Percentiles rank a stretch among this genome's conserved stretches.
phyloP scores from a whole-genome alignment of 2,329 filamentous ascomycete genomes.

The Penicillium sp. region DNA sequence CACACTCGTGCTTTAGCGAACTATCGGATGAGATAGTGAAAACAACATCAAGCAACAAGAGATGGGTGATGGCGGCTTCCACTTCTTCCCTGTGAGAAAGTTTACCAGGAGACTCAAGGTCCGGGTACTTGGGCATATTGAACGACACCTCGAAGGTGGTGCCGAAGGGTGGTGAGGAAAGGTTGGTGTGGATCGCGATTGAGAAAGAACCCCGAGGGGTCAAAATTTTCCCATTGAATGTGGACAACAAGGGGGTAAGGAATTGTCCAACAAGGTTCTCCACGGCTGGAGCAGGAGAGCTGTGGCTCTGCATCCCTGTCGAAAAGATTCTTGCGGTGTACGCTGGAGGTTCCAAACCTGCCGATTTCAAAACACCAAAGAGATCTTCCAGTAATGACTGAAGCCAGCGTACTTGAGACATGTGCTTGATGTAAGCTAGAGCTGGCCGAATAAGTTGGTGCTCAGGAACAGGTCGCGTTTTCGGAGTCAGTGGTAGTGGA shows the following conservation, averaged over 20 bases:
- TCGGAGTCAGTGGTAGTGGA: slow-evolving; percentile 54
- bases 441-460: slow-evolving; percentile 61
- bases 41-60: slow-evolving; percentile 39
- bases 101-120: slow-evolving; percentile 31
- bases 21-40: slow-evolving; percentile 24
- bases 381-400: slow-evolving; percentile 33
- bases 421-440: slow-evolving; percentile 53
- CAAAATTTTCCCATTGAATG: slow-evolving; percentile 36
- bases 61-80: slow-evolving; percentile 32
- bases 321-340: slow-evolving; percentile 26
- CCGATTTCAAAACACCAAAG: slow-evolving; percentile 29
- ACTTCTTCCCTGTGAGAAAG: slow-evolving; percentile 35
- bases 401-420: slow-evolving; percentile 33
- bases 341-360: slow-evolving; percentile 28
- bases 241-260: slow-evolving; percentile 43
- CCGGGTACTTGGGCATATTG: slow-evolving; percentile 28
- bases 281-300: slow-evolving; percentile 18
- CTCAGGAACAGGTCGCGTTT: slow-evolving; percentile 49
- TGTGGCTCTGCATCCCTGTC: slow-evolving; percentile 16
- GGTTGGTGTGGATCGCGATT: slow-evolving; percentile 37
- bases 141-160: slow-evolving; percentile 39
- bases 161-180: slow-evolving; percentile 32
- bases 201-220: slow-evolving; percentile 35
- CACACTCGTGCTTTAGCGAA: not conserved
- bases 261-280: slow-evolving; percentile 45